Evolutionary conservation across 345 rosid species (phyloP), one percentile per base, ranked within the genome.

Genomic region (Citrus sp.): DNA sequence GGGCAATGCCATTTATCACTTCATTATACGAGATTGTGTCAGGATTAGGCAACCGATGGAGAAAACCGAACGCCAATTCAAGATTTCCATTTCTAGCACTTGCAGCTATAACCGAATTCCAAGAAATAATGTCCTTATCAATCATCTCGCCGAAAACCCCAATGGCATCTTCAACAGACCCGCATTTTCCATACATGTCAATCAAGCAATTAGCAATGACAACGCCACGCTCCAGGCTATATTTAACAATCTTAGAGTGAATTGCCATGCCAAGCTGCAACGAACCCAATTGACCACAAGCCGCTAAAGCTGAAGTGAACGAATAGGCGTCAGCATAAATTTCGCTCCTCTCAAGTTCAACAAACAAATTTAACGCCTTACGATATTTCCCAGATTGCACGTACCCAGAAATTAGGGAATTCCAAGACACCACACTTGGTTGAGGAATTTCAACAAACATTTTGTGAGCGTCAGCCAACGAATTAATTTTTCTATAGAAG

Each of bases 131-230:
- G 70, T 92, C 98, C 86, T 78, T 91, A 34, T 77, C 82, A 72
- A 73, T 72, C 90, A 90, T 86, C 54, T 80, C 79, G 32, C 74
- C 62, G 69, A 94, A 91, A 40, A 86, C 85, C 81, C 32, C 51
- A 27, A 89, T 82, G 4, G 98, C 93, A 68, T 91, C 88, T 51
- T 80, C 87, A 75, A 88, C 85, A 8, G 61, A 86, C 30, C 85
- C 91, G 51, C 97, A 89, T 86, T 90, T 94, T 9, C 97, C 97
- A n/a, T 94, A 93, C 92, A 90, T 87, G 78, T 91, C 95, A 40
- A 94, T 86, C 85, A 94, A 85, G 83, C 97, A 94, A 81, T 94
- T 93, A 46, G 82, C 91, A 61, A 89, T 85, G 55, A 91, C 75
- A 73, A 81, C 70, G 2, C 86, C 84, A 67, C 73, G 81, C 66